Evolutionary conservation across 139 green algal species (phyloP).

Genomic region (Chlorella sp.): DNA sequence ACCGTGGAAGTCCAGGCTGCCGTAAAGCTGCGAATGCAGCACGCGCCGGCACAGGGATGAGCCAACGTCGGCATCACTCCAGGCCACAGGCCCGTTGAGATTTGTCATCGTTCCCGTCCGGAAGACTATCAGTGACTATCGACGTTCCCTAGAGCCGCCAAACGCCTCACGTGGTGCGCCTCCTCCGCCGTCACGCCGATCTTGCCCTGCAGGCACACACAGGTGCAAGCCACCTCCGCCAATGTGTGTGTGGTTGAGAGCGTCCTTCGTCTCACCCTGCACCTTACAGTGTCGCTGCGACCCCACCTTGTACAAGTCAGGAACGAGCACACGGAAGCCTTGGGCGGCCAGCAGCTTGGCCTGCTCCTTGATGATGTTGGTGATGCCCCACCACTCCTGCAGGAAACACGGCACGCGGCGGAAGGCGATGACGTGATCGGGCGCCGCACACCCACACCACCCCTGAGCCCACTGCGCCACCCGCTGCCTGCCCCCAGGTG

Average conservation of each 20-base stretch:
- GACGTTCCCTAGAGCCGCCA: no score
- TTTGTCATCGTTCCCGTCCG: not conserved
- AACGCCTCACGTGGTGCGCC: slow-evolving; percentile 43
- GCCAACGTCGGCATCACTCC: not conserved
- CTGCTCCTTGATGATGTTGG: slow-evolving; percentile 38
- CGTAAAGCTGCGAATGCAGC: slow-evolving; percentile 56
- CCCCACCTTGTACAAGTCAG: slow-evolving; percentile 64
- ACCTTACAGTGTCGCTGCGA: no score
- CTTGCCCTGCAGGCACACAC: slow-evolving; percentile 34
- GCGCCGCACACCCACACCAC: no score
- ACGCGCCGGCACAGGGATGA: no score
- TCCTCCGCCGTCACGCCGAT: slow-evolving; percentile 65
- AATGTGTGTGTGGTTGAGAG: no score
- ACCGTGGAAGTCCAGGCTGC: slow-evolving; percentile 54
- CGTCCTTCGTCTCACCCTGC: no score
- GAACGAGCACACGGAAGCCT: slow-evolving; percentile 38
- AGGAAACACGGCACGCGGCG: not conserved
- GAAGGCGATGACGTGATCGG: no score
- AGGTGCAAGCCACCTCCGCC: no score
- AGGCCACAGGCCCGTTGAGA: not conserved
- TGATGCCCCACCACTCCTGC: slow-evolving; percentile 50
- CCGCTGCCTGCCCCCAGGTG: no score
- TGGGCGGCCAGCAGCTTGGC: slow-evolving; percentile 11
- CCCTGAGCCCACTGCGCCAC: no score
- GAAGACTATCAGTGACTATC: no score